Evolutionary conservation across 805 yeast species (phyloP), one percentile per base, ranked within the genome.

Genomic region (Pichia paraexigua): DNA sequence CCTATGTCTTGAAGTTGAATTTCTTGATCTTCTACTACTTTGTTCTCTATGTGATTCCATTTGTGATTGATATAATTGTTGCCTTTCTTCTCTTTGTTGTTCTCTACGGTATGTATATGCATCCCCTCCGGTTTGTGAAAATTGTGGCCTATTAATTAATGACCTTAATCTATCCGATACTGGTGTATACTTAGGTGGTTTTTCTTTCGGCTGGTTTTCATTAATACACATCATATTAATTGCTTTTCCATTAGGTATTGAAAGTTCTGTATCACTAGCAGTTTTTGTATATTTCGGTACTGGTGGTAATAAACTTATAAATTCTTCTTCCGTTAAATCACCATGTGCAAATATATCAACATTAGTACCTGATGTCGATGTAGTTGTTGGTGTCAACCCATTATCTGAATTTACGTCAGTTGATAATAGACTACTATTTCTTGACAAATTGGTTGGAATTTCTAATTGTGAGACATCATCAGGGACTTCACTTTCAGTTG

Each of bases 131-230:
- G 65, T 61, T 27, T 57, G 60, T n/a, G 64, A 52, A 41, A 60
- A 63, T n/a, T 60, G 65, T 5, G 66, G 64, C 18, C 63, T 51
- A 39, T 52, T 43, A 2, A 60, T 56, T 20, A 56, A 32, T 1
- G 49, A 53, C 1, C 60, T 60, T 10, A 54, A 48, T 1, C 58
- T 61, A 2, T 68, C 58, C 11, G 67, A 64, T 24, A 65, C 56
- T 45, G 64, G 70, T 1, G 70, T 59, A 51, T 71, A 71, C 8
- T 63, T 64, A 1, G 75, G 75, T 3, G 74, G 74, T 6, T 65
- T 67, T 41, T 63, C 69, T 22, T 51, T 55, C 0, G 65, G 65
- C 9, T 54, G 50, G 17, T 41, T 47, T 20, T 63, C 67, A 43
- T 62, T 61, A 13, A 63, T 53, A 5, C 47, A 45, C n/a, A 60